These are phyloP conservation scores for Lasiosphaeria ovina DNA, from an alignment of 495 filamentous ascomycete genomes.

Conservation along the genomic window DNA sequence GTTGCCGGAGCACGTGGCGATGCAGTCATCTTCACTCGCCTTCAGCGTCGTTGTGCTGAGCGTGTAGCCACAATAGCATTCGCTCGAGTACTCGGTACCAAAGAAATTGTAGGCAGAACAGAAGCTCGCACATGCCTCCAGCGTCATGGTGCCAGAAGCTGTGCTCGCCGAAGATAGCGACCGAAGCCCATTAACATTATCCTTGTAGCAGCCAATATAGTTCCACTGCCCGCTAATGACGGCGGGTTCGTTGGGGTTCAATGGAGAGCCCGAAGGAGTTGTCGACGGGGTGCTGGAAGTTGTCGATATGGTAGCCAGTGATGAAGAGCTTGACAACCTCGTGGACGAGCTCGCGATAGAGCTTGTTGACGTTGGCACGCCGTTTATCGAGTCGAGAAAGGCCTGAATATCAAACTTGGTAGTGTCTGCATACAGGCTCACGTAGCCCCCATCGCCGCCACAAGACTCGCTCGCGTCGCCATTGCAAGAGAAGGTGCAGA, in stretches of 20 bases:
- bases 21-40: slow-evolving; percentile 17
- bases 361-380: not conserved
- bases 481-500: slow-evolving; percentile 35
- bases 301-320: not conserved
- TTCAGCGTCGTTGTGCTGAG: slow-evolving; percentile 25
- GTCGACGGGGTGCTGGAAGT: slow-evolving; percentile 1
- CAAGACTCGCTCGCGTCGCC: slow-evolving; percentile 38
- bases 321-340: not conserved
- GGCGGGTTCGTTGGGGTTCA: not conserved
- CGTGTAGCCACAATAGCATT: slow-evolving; percentile 18
- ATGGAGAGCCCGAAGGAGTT: slow-evolving; percentile 5
- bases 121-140: slow-evolving; percentile 53
- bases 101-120: slow-evolving; percentile 41
- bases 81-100: slow-evolving; percentile 17
- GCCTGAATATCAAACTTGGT: slow-evolving; percentile 26
- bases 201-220: slow-evolving; percentile 33
- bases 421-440: slow-evolving; percentile 43
- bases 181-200: slow-evolving; percentile 36
- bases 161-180: slow-evolving; percentile 49
- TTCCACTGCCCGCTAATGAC: slow-evolving; percentile 13
- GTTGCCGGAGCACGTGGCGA: slow-evolving; percentile 34
- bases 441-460: slow-evolving; percentile 40
- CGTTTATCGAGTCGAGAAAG: slow-evolving; percentile 8
- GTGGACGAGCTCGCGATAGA: not conserved
- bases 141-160: slow-evolving; percentile 44